Conservation (phyloP, 768 basidiomycete species). For the Tubosaeta brunneosetosa region DNA sequence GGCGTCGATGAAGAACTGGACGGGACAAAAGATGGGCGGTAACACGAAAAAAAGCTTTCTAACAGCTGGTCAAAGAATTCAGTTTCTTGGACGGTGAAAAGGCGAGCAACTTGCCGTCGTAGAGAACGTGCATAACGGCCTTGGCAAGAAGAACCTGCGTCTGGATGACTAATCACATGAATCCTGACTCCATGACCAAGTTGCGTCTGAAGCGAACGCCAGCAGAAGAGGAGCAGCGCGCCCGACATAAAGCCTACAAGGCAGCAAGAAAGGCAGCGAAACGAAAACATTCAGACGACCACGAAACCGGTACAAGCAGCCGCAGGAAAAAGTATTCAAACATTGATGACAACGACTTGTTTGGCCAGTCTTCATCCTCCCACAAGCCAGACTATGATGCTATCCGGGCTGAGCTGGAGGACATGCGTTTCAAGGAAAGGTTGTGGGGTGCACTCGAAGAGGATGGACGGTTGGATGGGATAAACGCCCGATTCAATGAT, state of each 20-base stretch:
- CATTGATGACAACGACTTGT: conserved; percentile 3
- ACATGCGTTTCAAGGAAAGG: conserved; percentile 64
- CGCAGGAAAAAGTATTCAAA: conserved; percentile 7
- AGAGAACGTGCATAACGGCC: conserved; percentile 16
- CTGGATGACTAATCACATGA: conserved; percentile 13
- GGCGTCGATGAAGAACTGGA: conserved; percentile 56
- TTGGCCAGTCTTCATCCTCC: conserved; percentile 4
- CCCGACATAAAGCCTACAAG: conserved; percentile 39
- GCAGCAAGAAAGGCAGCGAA: conserved; percentile 49
- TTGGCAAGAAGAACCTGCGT: neutral
- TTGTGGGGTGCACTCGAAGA: conserved; percentile 69
- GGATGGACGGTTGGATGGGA: conserved; percentile 60
- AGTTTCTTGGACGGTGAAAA: neutral
- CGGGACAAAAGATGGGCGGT: conserved; percentile 34
- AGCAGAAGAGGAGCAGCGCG: conserved; percentile 47
- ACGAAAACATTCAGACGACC: conserved; percentile 23
- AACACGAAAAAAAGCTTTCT: conserved; percentile 46
- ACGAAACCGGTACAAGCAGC: conserved; percentile 9
- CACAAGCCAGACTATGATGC: conserved; percentile 43
- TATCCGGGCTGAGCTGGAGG: conserved; percentile 54
- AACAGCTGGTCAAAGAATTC: conserved; percentile 18
- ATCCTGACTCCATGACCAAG: neutral
- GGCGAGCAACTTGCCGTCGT: conserved; percentile 18
- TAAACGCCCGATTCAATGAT: conserved; percentile 61
- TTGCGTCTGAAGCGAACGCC: neutral